Conservation (phyloP, 164 flowering plant genomes). For the Chimonanthus salicifolius region DNA sequence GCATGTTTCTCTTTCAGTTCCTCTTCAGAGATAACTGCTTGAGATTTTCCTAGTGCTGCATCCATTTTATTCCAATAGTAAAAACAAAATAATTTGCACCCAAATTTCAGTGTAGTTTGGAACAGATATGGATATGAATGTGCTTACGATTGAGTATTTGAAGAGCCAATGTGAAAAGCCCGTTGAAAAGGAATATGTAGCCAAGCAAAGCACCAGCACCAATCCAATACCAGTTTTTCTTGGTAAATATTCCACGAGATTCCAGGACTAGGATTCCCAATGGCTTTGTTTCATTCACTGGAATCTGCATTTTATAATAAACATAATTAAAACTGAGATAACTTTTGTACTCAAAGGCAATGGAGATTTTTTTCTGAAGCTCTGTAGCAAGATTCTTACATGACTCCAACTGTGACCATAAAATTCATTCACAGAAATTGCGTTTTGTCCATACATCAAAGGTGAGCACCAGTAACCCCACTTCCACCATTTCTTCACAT, state of each 20-base stretch:
- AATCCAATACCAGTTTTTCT: conserved; percentile 33
- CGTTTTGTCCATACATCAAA: conserved; percentile 53
- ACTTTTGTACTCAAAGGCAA: background rate
- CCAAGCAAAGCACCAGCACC: conserved; percentile 29
- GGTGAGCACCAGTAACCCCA: conserved; percentile 71
- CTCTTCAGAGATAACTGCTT: conserved; percentile 1
- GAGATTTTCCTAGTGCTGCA: conserved; percentile 4
- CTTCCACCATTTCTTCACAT: conserved; percentile 54
- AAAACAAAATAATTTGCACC: background rate
- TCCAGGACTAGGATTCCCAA: conserved; percentile 22
- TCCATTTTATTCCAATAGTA: background rate
- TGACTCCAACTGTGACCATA: conserved; percentile 50
- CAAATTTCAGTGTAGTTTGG: background rate
- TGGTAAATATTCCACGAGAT: conserved; percentile 15
- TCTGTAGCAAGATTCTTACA: conserved; percentile 20
- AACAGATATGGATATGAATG: background rate
- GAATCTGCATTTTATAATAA: background rate
- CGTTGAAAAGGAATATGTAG: conserved; percentile 22
- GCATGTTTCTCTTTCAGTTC: conserved; percentile 1
- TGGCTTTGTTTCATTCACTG: background rate
- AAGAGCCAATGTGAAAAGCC: conserved; percentile 19
- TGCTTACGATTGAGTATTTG: conserved; percentile 28
- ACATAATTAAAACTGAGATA: background rate
- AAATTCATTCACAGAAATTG: conserved; percentile 46
- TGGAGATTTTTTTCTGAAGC: background rate